A percentile compares a stretch with the other conserved stretches of the same genome.
Evolutionary conservation across 129 eudicot species (phyloP).

Genomic region (Helianthus tuberosus): DNA sequence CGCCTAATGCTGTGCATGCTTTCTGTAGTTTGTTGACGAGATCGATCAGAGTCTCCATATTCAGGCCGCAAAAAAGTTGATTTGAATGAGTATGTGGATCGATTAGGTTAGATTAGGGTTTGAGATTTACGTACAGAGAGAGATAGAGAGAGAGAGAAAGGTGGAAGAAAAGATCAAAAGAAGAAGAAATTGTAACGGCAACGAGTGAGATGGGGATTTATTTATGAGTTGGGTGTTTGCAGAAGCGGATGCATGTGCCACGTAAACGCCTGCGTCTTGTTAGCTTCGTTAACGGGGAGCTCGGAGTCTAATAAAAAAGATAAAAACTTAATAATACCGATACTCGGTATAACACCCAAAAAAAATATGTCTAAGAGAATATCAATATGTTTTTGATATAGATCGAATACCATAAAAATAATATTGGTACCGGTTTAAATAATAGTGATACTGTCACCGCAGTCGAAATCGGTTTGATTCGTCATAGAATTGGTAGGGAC

Average conservation of each 20-base stretch:
- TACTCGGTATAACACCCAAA: too few species aligned
- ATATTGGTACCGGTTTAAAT: too few species aligned
- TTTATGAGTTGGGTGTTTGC: constrained; percentile 7
- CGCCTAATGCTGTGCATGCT: constrained; percentile 94
- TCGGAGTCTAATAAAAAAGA: too few species aligned
- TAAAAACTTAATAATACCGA: too few species aligned
- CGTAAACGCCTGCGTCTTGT: constrained; percentile 1
- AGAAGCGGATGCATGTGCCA: constrained; percentile 23
- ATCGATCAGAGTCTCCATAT: constrained; percentile 70
- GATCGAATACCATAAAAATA: too few species aligned
- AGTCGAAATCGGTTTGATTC: too few species aligned
- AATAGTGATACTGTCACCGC: too few species aligned
- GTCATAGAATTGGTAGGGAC: too few species aligned
- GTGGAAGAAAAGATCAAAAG: constrained; percentile 17
- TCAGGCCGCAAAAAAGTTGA: constrained; percentile 9
- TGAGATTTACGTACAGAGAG: not conserved
- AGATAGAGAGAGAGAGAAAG: not conserved
- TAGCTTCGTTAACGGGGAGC: too few species aligned
- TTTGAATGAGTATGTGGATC: not conserved
- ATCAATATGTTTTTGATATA: too few species aligned
- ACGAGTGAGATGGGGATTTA: constrained; percentile 4
- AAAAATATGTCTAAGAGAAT: too few species aligned
- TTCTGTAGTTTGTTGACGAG: constrained; percentile 78
- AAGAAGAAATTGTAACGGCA: constrained; percentile 12
- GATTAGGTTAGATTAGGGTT: constrained; percentile 6